phyloP scores from a whole-genome alignment of 108 stramenopile genomes.

The Cyclostephanos tholiformis region DNA sequence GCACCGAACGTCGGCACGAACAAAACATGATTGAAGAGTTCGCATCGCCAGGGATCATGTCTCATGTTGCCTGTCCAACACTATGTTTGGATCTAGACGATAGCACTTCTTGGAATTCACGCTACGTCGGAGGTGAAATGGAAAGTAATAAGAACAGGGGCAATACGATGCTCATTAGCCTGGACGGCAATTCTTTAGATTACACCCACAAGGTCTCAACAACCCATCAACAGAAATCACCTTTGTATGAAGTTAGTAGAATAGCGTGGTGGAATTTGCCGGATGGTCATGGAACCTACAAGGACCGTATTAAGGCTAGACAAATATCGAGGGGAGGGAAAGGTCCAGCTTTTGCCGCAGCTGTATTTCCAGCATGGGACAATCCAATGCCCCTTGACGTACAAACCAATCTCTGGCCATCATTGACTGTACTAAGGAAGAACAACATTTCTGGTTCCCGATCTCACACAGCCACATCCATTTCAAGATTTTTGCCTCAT shows the following conservation, averaged over 20 bases:
- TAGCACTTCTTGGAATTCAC: constrained; percentile 81
- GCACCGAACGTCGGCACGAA: constrained; percentile 55
- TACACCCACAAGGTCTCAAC: constrained; percentile 5
- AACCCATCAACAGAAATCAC: constrained; percentile 19
- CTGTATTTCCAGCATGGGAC: constrained; percentile 53
- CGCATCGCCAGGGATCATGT: constrained; percentile 79
- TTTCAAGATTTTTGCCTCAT: constrained; percentile 73
- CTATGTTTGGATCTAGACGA: constrained; percentile 78
- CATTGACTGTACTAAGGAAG: constrained; percentile 58
- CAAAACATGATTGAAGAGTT: constrained; percentile 75
- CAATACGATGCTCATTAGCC: constrained; percentile 44
- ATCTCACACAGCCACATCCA: constrained; percentile 77
- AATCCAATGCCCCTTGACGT: constrained; percentile 56
- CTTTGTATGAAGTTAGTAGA: constrained; percentile 42
- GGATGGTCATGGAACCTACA: constrained; percentile 23
- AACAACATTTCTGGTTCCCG: constrained; percentile 70
- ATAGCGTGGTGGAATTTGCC: constrained; percentile 65
- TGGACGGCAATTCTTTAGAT: constrained; percentile 24
- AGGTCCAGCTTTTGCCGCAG: constrained; percentile 30
- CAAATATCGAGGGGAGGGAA: background rate
- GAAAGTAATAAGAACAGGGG: constrained; percentile 19
- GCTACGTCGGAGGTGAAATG: constrained; percentile 26
- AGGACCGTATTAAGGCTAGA: background rate
- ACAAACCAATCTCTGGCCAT: constrained; percentile 68
- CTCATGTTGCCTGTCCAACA: constrained; percentile 76